These are phyloP conservation scores for Camellia granthamiana DNA, from an alignment of 148 eudicot genomes.

Conservation along the genomic window DNA sequence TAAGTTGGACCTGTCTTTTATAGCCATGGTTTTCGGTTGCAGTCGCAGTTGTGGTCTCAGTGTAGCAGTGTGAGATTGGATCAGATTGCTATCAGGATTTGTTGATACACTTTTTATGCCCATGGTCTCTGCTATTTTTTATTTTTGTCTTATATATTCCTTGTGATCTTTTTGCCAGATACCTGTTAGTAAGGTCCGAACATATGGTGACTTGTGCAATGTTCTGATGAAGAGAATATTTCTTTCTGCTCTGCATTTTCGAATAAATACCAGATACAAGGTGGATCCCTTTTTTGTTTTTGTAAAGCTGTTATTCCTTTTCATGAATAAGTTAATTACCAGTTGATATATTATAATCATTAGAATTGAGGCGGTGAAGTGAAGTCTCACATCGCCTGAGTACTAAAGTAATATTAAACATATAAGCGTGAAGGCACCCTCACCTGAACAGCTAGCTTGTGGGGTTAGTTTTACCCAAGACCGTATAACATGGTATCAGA, in stretches of 20 bases:
- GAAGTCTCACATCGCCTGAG: too few relatives aligned
- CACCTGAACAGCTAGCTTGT: too few relatives aligned
- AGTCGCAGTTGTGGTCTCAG: background rate
- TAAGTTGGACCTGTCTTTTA: background rate
- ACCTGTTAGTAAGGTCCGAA: constrained; percentile 86
- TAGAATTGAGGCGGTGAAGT: too few relatives aligned
- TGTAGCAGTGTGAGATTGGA: background rate
- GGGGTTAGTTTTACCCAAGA: too few relatives aligned
- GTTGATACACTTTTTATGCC: background rate
- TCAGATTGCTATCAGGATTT: background rate
- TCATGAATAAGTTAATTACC: background rate
- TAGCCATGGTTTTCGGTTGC: background rate
- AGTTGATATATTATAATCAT: background rate
- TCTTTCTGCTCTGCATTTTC: constrained; percentile 96
- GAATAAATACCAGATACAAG: constrained; percentile 99
- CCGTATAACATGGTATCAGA: too few relatives aligned
- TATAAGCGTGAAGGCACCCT: too few relatives aligned
- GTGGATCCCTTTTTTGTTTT: constrained; percentile 26
- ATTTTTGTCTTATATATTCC: background rate
- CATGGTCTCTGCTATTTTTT: background rate
- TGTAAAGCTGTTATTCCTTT: background rate
- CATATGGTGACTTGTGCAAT: constrained; percentile 79
- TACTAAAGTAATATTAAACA: too few relatives aligned
- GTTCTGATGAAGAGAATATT: constrained; percentile 99
- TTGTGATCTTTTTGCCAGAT: constrained; percentile 46